Evolutionary conservation across 2,329 filamentous ascomycete genomes (phyloP).

Genomic region (Seiridium unicorne): DNA sequence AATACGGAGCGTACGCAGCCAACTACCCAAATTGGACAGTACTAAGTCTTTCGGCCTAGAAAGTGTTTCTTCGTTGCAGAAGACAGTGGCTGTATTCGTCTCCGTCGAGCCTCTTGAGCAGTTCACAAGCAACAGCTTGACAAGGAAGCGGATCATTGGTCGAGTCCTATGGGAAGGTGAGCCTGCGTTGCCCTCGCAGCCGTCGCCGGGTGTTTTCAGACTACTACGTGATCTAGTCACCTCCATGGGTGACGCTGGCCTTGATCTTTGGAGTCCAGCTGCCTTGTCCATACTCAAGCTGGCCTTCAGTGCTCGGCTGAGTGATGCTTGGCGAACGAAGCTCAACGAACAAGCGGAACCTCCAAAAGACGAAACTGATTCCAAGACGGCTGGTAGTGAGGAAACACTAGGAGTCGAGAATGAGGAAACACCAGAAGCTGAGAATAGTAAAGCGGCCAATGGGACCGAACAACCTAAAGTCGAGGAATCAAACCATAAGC

Average conservation of each 20-base stretch:
- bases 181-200: slow-evolving; percentile 73
- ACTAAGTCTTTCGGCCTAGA: slow-evolving; percentile 56
- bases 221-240: slow-evolving; percentile 65
- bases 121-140: slow-evolving; percentile 40
- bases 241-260: slow-evolving; percentile 68
- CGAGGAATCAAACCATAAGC: slow-evolving; percentile 14
- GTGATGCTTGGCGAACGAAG: slow-evolving; percentile 42
- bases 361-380: slow-evolving; percentile 10
- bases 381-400: not conserved
- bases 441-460: slow-evolving; percentile 11
- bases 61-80: slow-evolving; percentile 64
- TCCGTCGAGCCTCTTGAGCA: slow-evolving; percentile 46
- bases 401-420: not conserved
- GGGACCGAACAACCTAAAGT: slow-evolving; percentile 11
- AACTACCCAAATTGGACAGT: slow-evolving; percentile 54
- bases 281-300: slow-evolving; percentile 64
- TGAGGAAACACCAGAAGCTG: slow-evolving; percentile 10
- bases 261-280: slow-evolving; percentile 77
- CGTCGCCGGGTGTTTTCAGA: slow-evolving; percentile 71
- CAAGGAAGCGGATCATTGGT: slow-evolving; percentile 52
- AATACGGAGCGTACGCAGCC: slow-evolving; percentile 69
- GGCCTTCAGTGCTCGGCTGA: slow-evolving; percentile 50
- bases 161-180: slow-evolving; percentile 78
- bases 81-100: slow-evolving; percentile 55
- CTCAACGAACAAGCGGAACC: slow-evolving; percentile 12